phyloP scores from a whole-genome alignment of 352 stramenopile species.

The Phytophthora capsici region DNA sequence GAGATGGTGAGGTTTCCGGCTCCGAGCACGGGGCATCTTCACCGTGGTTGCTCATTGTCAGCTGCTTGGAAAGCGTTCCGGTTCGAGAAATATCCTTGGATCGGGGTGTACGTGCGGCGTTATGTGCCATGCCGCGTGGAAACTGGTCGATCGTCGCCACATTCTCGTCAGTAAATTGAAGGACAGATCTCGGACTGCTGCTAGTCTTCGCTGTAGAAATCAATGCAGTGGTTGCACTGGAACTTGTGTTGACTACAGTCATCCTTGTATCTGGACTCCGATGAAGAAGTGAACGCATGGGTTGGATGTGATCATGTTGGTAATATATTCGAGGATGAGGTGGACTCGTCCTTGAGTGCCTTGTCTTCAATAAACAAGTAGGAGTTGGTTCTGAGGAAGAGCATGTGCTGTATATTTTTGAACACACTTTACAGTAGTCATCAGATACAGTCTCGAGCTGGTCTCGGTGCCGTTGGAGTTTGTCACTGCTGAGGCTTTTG shows the following conservation, averaged over 20 bases:
- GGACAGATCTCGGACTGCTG: no score
- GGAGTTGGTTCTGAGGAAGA: slow-evolving; percentile 33
- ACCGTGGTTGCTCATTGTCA: not conserved
- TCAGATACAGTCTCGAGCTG: slow-evolving; percentile 19
- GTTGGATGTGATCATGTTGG: no score
- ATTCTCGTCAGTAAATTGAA: not conserved
- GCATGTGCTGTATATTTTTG: slow-evolving; percentile 39
- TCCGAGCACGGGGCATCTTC: not conserved
- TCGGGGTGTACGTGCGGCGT: slow-evolving; percentile 49
- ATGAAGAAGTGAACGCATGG: slow-evolving; percentile 17
- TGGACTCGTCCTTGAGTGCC: slow-evolving; percentile 20
- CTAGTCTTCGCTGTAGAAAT: not conserved
- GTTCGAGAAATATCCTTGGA: slow-evolving; percentile 10
- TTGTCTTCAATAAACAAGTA: slow-evolving; percentile 13
- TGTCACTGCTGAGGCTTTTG: slow-evolving; percentile 47
- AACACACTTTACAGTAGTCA: slow-evolving; percentile 33
- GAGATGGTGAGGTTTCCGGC: not conserved
- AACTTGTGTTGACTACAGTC: slow-evolving; percentile 13
- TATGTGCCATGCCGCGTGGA: slow-evolving; percentile 52
- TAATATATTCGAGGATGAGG: not conserved
- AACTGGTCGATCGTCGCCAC: slow-evolving; percentile 33
- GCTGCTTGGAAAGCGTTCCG: slow-evolving; percentile 9
- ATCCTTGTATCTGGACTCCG: slow-evolving; percentile 15
- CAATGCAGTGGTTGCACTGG: not conserved
- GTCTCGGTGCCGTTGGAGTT: not conserved